Evolutionary conservation across 1,139 yeast genomes (phyloP).

Genomic region (Saccharomyces hybrid): DNA sequence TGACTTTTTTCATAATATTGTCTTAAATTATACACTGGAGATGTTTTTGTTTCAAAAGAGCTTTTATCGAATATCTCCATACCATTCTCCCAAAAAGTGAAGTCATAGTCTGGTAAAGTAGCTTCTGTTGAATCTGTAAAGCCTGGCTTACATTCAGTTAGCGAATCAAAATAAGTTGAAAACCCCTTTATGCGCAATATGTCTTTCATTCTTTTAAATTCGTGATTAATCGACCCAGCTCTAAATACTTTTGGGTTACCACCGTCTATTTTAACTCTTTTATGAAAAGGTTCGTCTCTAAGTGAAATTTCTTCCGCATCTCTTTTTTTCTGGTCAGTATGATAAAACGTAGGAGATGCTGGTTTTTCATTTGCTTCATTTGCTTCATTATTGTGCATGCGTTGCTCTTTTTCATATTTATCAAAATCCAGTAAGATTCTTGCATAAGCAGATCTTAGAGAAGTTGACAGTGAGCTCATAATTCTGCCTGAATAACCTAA

Average conservation of each 20-base stretch:
- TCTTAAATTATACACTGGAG: slow-evolving; percentile 42
- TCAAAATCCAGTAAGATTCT: slow-evolving; percentile 33
- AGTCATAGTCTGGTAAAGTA: slow-evolving; percentile 34
- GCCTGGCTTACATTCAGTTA: slow-evolving; percentile 32
- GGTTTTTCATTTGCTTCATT: slow-evolving; percentile 3
- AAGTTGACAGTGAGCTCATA: slow-evolving; percentile 64
- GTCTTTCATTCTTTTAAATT: slow-evolving; percentile 41
- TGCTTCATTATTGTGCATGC: not conserved
- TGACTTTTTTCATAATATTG: slow-evolving; percentile 49
- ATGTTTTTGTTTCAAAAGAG: slow-evolving; percentile 34
- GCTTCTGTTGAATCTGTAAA: slow-evolving; percentile 29
- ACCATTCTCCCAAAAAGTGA: slow-evolving; percentile 35
- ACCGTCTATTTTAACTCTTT: slow-evolving; percentile 6
- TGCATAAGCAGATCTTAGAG: slow-evolving; percentile 53
- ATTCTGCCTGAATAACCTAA: slow-evolving; percentile 65
- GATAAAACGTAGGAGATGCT: slow-evolving; percentile 1
- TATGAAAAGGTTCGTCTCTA: slow-evolving; percentile 1
- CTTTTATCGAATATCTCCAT: slow-evolving; percentile 34
- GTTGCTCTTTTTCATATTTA: slow-evolving; percentile 9
- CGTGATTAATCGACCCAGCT: slow-evolving; percentile 42
- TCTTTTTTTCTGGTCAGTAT: slow-evolving; percentile 3
- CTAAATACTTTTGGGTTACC: slow-evolving; percentile 23
- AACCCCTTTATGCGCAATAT: slow-evolving; percentile 45
- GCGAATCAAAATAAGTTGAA: slow-evolving; percentile 37
- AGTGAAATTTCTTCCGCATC: not conserved